Conservation (phyloP, 192 early-diverging fungal genomes). For the Gryganskiella cystojenkinii region DNA sequence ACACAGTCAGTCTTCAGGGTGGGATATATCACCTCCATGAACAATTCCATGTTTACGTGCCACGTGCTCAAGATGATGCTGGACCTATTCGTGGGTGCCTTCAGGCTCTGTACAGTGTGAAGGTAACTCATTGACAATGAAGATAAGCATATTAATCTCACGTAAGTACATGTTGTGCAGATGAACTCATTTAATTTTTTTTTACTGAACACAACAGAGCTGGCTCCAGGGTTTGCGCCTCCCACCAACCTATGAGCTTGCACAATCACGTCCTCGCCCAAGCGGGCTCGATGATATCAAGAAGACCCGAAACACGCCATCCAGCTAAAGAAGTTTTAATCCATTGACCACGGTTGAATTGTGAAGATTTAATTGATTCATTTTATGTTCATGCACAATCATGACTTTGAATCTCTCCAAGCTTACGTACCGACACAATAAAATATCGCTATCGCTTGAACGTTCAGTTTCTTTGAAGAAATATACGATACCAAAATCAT, state of each 20-base stretch:
- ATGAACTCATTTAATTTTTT: too few relatives aligned
- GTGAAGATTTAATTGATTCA: too few relatives aligned
- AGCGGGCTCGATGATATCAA: conserved; percentile 5
- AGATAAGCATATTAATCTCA: too few relatives aligned
- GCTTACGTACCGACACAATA: too few relatives aligned
- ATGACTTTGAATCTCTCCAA: too few relatives aligned
- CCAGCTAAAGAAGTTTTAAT: conserved; percentile 1
- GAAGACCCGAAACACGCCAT: background rate
- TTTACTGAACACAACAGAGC: too few relatives aligned
- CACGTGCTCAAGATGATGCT: conserved; percentile 5
- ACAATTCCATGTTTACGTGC: conserved; percentile 13
- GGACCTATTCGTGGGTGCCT: conserved; percentile 3
- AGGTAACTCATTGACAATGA: conserved; percentile 6
- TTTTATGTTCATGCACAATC: too few relatives aligned
- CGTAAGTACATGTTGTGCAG: too few relatives aligned
- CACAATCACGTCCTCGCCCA: conserved; percentile 9
- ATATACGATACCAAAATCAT: too few relatives aligned
- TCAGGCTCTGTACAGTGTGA: conserved; percentile 7
- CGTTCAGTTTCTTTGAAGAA: too few relatives aligned
- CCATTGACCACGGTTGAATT: too few relatives aligned
- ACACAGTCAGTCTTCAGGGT: conserved; percentile 7
- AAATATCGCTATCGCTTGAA: too few relatives aligned
- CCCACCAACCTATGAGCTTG: conserved; percentile 12
- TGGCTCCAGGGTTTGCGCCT: conserved; percentile 7
- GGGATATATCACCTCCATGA: conserved; percentile 1